Evolutionary conservation across 2,329 filamentous ascomycete genomes (phyloP), one percentile per base, ranked within the genome.

Genomic region (Aspergillus fumigatus): DNA sequence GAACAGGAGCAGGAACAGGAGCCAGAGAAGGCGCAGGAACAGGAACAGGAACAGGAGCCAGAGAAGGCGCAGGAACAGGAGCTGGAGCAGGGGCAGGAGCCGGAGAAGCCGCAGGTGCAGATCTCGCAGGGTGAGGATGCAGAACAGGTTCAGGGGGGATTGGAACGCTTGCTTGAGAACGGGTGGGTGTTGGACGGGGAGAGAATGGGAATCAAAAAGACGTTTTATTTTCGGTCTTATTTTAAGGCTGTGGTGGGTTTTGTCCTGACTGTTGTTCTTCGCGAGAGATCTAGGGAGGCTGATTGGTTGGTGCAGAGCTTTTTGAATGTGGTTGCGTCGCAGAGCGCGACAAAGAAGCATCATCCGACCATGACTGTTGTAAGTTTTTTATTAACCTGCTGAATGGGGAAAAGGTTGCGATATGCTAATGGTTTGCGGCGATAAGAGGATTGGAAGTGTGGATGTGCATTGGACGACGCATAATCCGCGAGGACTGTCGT

Each of bases 381-480:
- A 66, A 60, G 70, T 65, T 23, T 23, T 38, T 3, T 23, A 3
- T 23, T 23, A 3, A 23, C 41, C 19, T 26, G 45, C 45, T 43
- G 5, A n/a, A n/a, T 40, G 21, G n/a, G 17, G 32, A 32, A 45
- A 49, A 40, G 32, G 14, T 38, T 38, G 32, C 32, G 32, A 38
- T 17, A 23, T 17, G 50, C 25, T 53, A 26, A 25, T 7, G 14
- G 32, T 38, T 3, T 45, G 14, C 26, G n/a, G 19, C 3, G 25
- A 17, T 52, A 73, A 73, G 71, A 64, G 70, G 49, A 65, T 73
- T 57, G 71, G 71, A 6, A 72, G 70, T 1, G 71, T 75, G 40
- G 67, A 72, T 58, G 63, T 74, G 53, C 68, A 73, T 63, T 76
- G 73, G 73, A 75, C 73, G 17, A 75, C 73, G 45, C 73, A 76